Conservation (phyloP, 192 early-diverging fungal genomes). For the Kappamyces sp. region DNA sequence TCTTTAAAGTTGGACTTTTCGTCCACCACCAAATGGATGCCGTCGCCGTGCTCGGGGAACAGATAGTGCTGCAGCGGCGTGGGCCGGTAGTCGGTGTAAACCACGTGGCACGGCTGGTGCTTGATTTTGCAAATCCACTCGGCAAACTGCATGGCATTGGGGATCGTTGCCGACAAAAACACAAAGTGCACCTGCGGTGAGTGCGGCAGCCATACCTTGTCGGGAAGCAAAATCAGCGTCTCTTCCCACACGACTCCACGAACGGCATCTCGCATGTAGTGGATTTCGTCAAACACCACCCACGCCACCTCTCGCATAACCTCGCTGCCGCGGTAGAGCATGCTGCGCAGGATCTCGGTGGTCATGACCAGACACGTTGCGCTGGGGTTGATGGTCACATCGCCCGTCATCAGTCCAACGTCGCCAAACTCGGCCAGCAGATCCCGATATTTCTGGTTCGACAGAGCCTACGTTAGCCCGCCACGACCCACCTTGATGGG, state of each 20-base stretch:
- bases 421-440: slow-evolving; percentile 93
- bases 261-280: slow-evolving; percentile 94
- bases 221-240: slow-evolving; percentile 90
- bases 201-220: slow-evolving; percentile 35
- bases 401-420: slow-evolving; percentile 98
- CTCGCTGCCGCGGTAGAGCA: slow-evolving; percentile 95
- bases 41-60: slow-evolving; percentile 84
- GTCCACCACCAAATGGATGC: slow-evolving; percentile 93
- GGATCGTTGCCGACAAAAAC: slow-evolving; percentile 97
- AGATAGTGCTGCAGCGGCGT: slow-evolving; percentile 97
- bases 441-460: slow-evolving; percentile 98
- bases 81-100: slow-evolving; percentile 95
- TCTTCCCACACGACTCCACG: slow-evolving; percentile 99
- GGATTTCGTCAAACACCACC: slow-evolving; percentile 98
- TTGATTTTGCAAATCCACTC: slow-evolving; percentile 97
- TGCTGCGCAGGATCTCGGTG: slow-evolving; percentile 94
- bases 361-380: slow-evolving; percentile 97
- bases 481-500: slow-evolving; percentile 77
- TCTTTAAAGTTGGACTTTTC: slow-evolving; percentile 92
- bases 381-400: slow-evolving; percentile 91
- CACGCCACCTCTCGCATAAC: slow-evolving; percentile 95
- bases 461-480: slow-evolving; percentile 60
- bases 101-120: slow-evolving; percentile 95
- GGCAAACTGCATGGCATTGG: slow-evolving; percentile 98
- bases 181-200: slow-evolving; percentile 66